Evolutionary conservation across 2,329 filamentous ascomycete genomes (phyloP).

Genomic region (Pseudopyrenochaeta lycopersici): DNA sequence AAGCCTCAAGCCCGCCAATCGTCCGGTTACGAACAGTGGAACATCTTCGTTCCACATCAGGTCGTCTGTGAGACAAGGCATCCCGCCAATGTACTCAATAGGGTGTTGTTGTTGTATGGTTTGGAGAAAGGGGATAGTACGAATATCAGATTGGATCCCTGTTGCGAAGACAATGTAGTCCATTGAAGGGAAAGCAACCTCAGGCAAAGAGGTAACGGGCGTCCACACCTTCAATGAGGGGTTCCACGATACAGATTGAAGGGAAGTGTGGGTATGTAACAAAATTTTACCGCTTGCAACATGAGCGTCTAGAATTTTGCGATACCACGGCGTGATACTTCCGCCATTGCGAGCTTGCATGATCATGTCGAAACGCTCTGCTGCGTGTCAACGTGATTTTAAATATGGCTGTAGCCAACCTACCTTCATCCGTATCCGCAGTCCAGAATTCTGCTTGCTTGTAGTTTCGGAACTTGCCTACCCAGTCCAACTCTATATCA

Average conservation of each 20-base stretch:
- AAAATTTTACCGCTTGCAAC: slow-evolving; percentile 61
- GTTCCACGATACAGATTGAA: slow-evolving; percentile 64
- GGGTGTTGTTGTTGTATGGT: slow-evolving; percentile 68
- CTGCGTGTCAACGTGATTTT: not conserved
- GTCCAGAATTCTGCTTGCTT: slow-evolving; percentile 81
- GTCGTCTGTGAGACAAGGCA: slow-evolving; percentile 79
- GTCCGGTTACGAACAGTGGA: slow-evolving; percentile 75
- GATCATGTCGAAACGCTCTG: slow-evolving; percentile 72
- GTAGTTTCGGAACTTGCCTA: slow-evolving; percentile 82
- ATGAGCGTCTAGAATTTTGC: slow-evolving; percentile 72
- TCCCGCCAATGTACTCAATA: slow-evolving; percentile 68
- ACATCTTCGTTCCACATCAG: slow-evolving; percentile 78
- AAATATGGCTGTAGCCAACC: slow-evolving; percentile 1
- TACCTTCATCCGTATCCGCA: slow-evolving; percentile 72
- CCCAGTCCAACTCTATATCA: slow-evolving; percentile 79
- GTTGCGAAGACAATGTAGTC: slow-evolving; percentile 82
- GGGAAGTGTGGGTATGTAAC: slow-evolving; percentile 66
- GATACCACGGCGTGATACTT: slow-evolving; percentile 75
- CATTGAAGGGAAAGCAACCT: slow-evolving; percentile 60
- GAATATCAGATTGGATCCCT: slow-evolving; percentile 71
- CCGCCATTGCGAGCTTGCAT: slow-evolving; percentile 74
- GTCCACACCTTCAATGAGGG: slow-evolving; percentile 49
- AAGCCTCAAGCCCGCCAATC: slow-evolving; percentile 72
- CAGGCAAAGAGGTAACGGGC: slow-evolving; percentile 57
- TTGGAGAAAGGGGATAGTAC: slow-evolving; percentile 67